Conservation (phyloP, 106 monocot genomes). For the Apostasia ramifera region DNA sequence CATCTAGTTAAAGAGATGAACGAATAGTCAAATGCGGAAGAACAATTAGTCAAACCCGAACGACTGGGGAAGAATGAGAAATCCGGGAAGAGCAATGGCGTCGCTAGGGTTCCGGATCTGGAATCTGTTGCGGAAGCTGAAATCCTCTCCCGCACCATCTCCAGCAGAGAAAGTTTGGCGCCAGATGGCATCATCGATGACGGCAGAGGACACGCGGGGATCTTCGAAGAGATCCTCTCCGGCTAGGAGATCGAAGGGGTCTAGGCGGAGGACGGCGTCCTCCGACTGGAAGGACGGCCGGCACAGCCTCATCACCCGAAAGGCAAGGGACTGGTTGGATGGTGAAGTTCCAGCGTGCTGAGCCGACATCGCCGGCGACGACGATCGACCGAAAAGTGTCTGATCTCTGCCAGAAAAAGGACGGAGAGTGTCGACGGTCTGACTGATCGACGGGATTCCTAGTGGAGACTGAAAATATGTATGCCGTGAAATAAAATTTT, state of each 20-base stretch:
- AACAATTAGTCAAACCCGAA: constrained; percentile 51
- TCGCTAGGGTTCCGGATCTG: constrained; percentile 65
- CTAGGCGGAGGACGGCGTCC: constrained; percentile 61
- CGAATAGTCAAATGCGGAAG: not conserved
- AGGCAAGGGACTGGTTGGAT: constrained; percentile 74
- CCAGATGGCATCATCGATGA: not conserved
- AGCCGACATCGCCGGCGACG: constrained; percentile 17
- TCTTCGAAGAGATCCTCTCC: constrained; percentile 79
- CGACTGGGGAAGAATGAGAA: constrained; percentile 86
- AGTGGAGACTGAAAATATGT: too few species aligned
- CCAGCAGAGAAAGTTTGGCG: not conserved
- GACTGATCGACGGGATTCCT: too few species aligned
- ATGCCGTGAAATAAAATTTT: too few species aligned
- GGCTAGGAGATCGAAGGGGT: constrained; percentile 66
- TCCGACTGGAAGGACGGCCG: constrained; percentile 87
- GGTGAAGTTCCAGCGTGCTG: constrained; percentile 17
- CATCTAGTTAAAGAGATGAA: not conserved
- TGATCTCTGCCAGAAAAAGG: too few species aligned
- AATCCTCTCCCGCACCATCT: constrained; percentile 27
- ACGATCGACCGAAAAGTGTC: not conserved
- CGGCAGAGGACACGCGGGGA: constrained; percentile 17
- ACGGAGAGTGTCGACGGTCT: too few species aligned
- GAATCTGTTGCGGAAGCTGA: constrained; percentile 71
- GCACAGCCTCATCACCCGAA: constrained; percentile 96
- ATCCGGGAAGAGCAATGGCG: constrained; percentile 72